Conservation (phyloP, 2,329 filamentous ascomycete species). For the Cadophora sp. region DNA sequence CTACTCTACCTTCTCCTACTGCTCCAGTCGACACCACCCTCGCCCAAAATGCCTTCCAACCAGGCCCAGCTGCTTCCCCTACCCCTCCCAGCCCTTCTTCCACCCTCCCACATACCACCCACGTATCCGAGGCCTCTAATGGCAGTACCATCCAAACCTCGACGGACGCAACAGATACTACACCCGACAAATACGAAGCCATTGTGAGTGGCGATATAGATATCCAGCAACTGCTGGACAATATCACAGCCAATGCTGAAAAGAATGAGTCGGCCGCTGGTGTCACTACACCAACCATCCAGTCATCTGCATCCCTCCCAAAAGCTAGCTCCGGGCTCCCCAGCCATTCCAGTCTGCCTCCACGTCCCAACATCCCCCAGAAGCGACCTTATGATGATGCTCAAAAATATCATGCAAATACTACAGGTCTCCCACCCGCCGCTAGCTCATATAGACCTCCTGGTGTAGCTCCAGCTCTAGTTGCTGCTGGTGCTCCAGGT, state of each 20-base stretch:
- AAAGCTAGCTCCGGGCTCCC: slow-evolving; percentile 40
- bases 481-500: slow-evolving; percentile 45
- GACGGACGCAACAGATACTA: slow-evolving; percentile 32
- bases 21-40: slow-evolving; percentile 16
- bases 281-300: slow-evolving; percentile 35
- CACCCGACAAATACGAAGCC: slow-evolving; percentile 40
- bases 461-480: slow-evolving; percentile 40
- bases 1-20: slow-evolving; percentile 29
- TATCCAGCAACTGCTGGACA: slow-evolving; percentile 48
- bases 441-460: slow-evolving; percentile 43
- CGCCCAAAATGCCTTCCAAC: slow-evolving; percentile 27
- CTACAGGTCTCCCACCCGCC: slow-evolving; percentile 38
- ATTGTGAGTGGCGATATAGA: slow-evolving; percentile 45
- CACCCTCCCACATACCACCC: slow-evolving; percentile 14
- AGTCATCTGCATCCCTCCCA: slow-evolving; percentile 34
- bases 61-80: slow-evolving; percentile 28
- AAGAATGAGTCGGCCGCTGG: slow-evolving; percentile 40
- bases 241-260: slow-evolving; percentile 48
- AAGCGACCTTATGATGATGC: slow-evolving; percentile 42
- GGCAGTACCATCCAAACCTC: slow-evolving; percentile 32
- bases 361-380: slow-evolving; percentile 45
- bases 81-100: slow-evolving; percentile 30
- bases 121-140: slow-evolving; percentile 26
- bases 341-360: slow-evolving; percentile 46
- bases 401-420: slow-evolving; percentile 43